Evolutionary conservation across 805 yeast genomes (phyloP).

Genomic region (Kodamaea nitidulidarum): DNA sequence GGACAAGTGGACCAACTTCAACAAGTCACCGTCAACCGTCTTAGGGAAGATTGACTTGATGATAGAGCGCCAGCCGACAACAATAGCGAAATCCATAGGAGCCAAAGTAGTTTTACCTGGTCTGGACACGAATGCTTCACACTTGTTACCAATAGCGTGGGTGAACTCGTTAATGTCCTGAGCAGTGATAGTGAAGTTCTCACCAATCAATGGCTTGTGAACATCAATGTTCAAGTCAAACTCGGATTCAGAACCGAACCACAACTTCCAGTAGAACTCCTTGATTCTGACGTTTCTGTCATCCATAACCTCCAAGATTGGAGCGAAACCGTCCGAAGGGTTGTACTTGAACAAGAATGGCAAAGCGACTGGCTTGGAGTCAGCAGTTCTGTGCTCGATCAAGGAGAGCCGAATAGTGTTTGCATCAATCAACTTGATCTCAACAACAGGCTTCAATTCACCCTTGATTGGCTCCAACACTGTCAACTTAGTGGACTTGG

Average conservation of each 20-base stretch:
- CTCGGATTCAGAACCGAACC: conserved; percentile 70
- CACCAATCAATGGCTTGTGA: conserved; percentile 67
- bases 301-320: conserved; percentile 84
- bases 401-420: conserved; percentile 63
- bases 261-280: conserved; percentile 93
- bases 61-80: conserved; percentile 96
- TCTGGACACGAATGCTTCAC: conserved; percentile 92
- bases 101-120: conserved; percentile 81
- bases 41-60: conserved; percentile 97
- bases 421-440: conserved; percentile 48
- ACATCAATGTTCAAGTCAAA: conserved; percentile 72
- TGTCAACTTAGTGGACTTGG: conserved; percentile 55
- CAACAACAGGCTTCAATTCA: conserved; percentile 60
- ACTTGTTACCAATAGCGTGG: conserved; percentile 94
- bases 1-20: conserved; percentile 90
- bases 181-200: conserved; percentile 60
- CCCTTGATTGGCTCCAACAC: conserved; percentile 74
- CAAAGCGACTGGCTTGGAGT: conserved; percentile 67
- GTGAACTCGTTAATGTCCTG: conserved; percentile 86
- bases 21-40: conserved; percentile 92
- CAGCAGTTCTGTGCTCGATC: conserved; percentile 86
- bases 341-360: conserved; percentile 74
- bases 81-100: conserved; percentile 99
- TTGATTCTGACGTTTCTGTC: conserved; percentile 92
- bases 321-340: conserved; percentile 91